These are phyloP conservation scores for Phytopythium helicoides DNA, from an alignment of 352 stramenopile species.

Conservation along the genomic window DNA sequence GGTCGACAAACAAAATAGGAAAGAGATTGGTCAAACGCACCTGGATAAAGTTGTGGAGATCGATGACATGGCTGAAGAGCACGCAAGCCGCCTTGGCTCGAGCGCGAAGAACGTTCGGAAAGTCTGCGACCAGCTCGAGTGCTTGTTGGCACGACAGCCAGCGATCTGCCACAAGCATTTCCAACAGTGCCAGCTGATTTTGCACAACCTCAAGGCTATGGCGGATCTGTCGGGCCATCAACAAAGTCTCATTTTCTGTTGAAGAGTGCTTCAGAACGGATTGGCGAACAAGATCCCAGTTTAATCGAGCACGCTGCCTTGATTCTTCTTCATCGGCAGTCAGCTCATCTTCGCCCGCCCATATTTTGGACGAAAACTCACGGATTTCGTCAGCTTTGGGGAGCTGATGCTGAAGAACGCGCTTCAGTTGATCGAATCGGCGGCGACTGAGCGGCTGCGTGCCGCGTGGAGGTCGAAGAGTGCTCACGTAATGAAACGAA, in stretches of 20 bases:
- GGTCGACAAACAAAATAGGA: background rate
- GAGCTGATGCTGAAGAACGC: constrained; percentile 18
- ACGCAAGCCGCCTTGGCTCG: constrained; percentile 52
- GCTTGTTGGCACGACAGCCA: constrained; percentile 58
- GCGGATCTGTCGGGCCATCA: constrained; percentile 19
- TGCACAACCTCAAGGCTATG: constrained; percentile 19
- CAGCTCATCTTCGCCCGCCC: background rate
- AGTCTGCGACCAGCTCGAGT: constrained; percentile 25
- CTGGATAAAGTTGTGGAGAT: constrained; percentile 73
- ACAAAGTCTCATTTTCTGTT: constrained; percentile 15
- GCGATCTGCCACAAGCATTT: constrained; percentile 46
- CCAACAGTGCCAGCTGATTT: constrained; percentile 33
- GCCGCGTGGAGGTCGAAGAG: constrained; percentile 54
- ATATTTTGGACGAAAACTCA: background rate
- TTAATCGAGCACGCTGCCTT: constrained; percentile 20
- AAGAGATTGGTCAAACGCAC: constrained; percentile 15
- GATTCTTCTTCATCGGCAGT: background rate
- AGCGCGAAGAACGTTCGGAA: constrained; percentile 48
- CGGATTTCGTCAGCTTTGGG: background rate
- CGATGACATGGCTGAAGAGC: constrained; percentile 62
- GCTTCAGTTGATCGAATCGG: constrained; percentile 56
- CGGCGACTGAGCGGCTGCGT: constrained; percentile 43
- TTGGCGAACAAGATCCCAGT: constrained; percentile 37
- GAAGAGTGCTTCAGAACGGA: constrained; percentile 13
- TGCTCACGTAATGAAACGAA: constrained; percentile 85